Base-by-base conservation (phyloP, 495 filamentous ascomycete genomes). In the Talaromyces thailandensis region DNA sequence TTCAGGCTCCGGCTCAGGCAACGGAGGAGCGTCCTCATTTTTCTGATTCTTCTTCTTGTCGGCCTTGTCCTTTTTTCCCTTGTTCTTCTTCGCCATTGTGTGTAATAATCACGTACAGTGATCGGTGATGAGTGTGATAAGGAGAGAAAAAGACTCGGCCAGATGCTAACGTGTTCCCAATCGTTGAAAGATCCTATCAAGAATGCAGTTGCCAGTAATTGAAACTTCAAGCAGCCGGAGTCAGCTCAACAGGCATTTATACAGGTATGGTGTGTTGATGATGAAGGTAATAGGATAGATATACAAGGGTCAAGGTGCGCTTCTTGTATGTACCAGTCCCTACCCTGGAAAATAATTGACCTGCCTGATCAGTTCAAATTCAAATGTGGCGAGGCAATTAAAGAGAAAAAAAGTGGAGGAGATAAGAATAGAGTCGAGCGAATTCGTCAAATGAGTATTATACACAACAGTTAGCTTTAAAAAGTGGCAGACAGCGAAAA, bases 111-210 rank as follows among this genome's bases (percentile, higher is more conserved):
- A 75, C 74, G 74, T 70, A 70, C 71, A 12, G 32, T n/a, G 57
- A 48, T 25, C 35, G 23, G 35, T 37, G 26, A 57, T 35, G 57
- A 43, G 35, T 59, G 37, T 50, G 59, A 48, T 9, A 25, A 32
- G 59, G 40, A 32, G 59, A 50, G 23, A 18, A 40, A 52, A 26
- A 60, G 58, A 61, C 32, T 62, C 64, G 64, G 63, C 56, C 61
- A 64, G 62, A 60, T 64, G 56, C 21, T 58, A 62, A 79, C 76
- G 77, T 77, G 76, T 77, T 73, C 70, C 76, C 75, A 79, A 73
- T 76, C 31, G 57, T 18, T 4, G 9, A 37, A 32, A 26, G 4
- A 9, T 16, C n/a, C 28, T 48, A 18, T 21, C 16, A 48, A 9
- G 43, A 48, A 21, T 21, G 43, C 43, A 9, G 35, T 16, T 48